These are phyloP conservation scores for Heliamphora pulchella DNA, from an alignment of 179 eudicot species.

Conservation along the genomic window DNA sequence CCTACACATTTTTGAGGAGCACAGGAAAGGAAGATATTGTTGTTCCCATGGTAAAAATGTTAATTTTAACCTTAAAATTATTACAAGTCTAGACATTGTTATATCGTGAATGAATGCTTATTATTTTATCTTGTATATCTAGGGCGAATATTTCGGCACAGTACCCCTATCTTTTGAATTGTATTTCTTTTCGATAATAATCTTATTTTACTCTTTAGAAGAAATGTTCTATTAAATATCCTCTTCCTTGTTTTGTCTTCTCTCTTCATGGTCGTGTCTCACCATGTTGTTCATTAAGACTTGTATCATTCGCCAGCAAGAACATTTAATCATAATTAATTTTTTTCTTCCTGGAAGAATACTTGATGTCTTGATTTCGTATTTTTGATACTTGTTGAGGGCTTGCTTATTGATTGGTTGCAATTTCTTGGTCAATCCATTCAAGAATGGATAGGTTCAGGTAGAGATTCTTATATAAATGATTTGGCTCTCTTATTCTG, in stretches of 20 bases:
- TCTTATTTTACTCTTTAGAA: too few relatives aligned
- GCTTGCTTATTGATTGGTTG: background rate
- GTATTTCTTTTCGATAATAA: too few relatives aligned
- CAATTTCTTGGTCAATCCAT: background rate
- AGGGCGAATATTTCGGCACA: background rate
- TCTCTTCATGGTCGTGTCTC: background rate
- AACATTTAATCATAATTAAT: background rate
- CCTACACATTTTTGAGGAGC: slow-evolving; percentile 76
- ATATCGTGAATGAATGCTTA: background rate
- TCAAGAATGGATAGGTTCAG: background rate
- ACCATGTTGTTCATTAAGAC: background rate
- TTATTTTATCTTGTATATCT: background rate
- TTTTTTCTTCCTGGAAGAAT: background rate
- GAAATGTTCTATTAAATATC: background rate
- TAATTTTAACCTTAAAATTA: background rate
- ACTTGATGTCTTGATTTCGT: background rate
- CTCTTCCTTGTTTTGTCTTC: background rate
- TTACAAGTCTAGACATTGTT: background rate
- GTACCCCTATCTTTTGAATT: too few relatives aligned
- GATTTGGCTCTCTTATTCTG: background rate
- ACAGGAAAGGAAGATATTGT: slow-evolving; percentile 90
- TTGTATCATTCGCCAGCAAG: background rate
- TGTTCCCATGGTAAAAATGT: slow-evolving; percentile 63
- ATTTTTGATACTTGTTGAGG: background rate
- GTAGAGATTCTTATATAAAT: background rate